Percentiles rank a stretch among this genome's conserved stretches.
These are phyloP conservation scores for Fusarium citri DNA, from an alignment of 2,329 filamentous ascomycete species.

Conservation along the genomic window DNA sequence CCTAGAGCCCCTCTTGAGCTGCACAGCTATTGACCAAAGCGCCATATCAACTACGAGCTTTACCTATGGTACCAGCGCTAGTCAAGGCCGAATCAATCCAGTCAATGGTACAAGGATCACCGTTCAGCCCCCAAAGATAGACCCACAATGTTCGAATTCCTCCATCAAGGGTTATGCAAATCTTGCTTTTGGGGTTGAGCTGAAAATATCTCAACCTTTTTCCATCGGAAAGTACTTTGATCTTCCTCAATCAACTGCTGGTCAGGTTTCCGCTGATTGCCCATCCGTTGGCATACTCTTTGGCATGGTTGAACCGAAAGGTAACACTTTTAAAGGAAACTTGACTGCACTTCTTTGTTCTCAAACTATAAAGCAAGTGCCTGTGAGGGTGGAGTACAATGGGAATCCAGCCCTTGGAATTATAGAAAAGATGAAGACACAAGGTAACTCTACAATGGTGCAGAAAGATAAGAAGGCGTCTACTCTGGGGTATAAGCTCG, in stretches of 20 bases:
- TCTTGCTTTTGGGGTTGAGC: background rate
- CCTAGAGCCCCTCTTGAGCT: background rate
- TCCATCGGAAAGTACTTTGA: background rate
- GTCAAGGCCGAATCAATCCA: background rate
- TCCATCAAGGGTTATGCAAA: background rate
- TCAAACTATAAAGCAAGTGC: background rate
- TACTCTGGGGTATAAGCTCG: background rate
- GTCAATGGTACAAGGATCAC: background rate
- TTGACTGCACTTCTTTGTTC: slow-evolving; percentile 4
- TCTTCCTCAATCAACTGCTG: background rate
- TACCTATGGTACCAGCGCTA: background rate
- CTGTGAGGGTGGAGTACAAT: background rate
- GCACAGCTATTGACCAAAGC: background rate
- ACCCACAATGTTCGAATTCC: background rate
- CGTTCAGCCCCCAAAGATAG: background rate
- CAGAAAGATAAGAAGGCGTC: background rate
- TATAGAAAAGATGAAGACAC: background rate
- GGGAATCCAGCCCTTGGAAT: background rate
- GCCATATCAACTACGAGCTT: background rate
- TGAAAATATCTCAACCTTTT: background rate
- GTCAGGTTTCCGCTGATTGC: background rate
- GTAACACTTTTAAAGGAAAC: background rate
- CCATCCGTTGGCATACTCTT: slow-evolving; percentile 7
- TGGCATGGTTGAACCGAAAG: background rate
- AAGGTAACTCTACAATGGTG: background rate